Evolutionary conservation across 306 rosid species (phyloP), one percentile per base, ranked within the genome.

Genomic region (Morella rubra): DNA sequence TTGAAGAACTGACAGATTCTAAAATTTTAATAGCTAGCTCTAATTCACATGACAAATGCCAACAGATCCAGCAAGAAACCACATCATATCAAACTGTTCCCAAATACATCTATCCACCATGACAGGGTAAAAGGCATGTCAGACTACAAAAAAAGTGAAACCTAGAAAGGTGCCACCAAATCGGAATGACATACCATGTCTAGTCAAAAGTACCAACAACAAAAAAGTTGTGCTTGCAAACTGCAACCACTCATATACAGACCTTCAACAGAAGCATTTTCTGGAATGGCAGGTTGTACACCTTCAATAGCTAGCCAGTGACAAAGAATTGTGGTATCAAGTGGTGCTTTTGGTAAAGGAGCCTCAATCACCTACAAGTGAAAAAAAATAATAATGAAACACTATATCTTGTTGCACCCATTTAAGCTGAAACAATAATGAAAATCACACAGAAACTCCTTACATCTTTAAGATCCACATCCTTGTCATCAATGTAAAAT

Each of bases 221-320:
- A 16, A 42, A 19, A 65, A 65, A 41, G 71, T 16, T 42, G 45
- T 65, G 27, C 13, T 65, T 7, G 50, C 50, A 18, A 65, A 50
- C 50, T 65, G 71, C 47, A 65, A 65, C 14, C 18, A 60, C 24
- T 73, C 56, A 52, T 55, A 46, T 59, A 71, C 22, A 55, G 74
- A 94, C 98, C 95, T 90, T 89, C 95, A 73, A 74, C 67, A 1
- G 85, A 83, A 64, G 94, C 83, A 78, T 92, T 92, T 89, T 94
- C 97, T 16, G 93, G 86, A 78, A 94, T 85, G 79, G 96, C 93
- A 75, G 97, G 97, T 77, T 87, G 96, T 68, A 94, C 91, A 6
- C 98, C 98, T 89, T 92, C 98, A 74, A 94, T 90, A 79, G 97
- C 93, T 78, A 94, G 86, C 98, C 98, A 92, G 72, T 90, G 97